phyloP scores from a whole-genome alignment of 2,329 filamentous ascomycete species.

The Colletotrichum kahawae region DNA sequence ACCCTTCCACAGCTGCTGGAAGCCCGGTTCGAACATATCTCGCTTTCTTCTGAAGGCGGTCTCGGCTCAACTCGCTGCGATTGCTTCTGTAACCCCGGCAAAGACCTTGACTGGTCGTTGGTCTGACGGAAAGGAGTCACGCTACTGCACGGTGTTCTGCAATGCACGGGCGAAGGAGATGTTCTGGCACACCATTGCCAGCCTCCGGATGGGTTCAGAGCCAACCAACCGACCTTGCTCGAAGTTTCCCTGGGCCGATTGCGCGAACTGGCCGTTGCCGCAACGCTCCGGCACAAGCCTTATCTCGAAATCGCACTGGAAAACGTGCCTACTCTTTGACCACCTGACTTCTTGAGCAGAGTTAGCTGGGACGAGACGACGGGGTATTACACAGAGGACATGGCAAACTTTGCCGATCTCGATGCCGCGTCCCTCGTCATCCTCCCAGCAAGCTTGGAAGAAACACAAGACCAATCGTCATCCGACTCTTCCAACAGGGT shows the following conservation, averaged over 20 bases:
- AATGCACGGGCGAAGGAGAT: background rate
- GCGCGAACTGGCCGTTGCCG: background rate
- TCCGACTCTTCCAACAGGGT: background rate
- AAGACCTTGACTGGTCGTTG: background rate
- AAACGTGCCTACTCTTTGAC: background rate
- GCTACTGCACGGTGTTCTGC: background rate
- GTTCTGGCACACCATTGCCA: background rate
- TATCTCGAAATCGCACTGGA: background rate
- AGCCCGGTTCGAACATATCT: background rate
- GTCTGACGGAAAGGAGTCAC: background rate
- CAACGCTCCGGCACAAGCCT: background rate
- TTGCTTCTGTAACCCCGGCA: background rate
- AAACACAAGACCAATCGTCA: background rate
- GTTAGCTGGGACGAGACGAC: conserved; percentile 12
- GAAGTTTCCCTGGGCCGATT: background rate
- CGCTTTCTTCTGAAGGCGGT: background rate
- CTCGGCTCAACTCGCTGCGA: background rate
- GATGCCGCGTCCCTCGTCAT: background rate
- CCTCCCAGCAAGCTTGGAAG: background rate
- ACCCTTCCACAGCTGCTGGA: background rate
- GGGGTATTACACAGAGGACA: background rate
- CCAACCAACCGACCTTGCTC: background rate
- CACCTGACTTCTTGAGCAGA: conserved; percentile 1
- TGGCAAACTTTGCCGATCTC: conserved; percentile 14
- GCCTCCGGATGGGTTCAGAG: background rate